Conservation (phyloP, 306 rosid genomes). For the Alnus rubra region DNA sequence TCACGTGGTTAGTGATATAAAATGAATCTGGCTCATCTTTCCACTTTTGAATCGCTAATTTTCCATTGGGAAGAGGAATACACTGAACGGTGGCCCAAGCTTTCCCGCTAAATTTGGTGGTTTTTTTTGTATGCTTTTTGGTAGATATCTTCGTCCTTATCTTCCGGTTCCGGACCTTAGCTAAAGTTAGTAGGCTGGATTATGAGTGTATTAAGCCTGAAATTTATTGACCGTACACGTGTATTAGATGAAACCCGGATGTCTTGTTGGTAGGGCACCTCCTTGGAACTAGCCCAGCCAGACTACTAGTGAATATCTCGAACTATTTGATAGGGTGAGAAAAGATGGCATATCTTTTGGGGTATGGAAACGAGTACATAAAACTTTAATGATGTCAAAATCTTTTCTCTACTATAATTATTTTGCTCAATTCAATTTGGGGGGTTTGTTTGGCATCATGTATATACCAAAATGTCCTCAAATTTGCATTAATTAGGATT, state of each 20-base stretch:
- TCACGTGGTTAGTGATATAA: neutral
- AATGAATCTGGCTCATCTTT: neutral
- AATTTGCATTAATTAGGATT: neutral
- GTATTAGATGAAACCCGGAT: neutral
- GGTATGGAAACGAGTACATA: neutral
- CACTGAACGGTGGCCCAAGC: neutral
- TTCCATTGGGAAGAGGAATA: neutral
- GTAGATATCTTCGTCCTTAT: constrained; percentile 21
- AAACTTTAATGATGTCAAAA: constrained; percentile 1
- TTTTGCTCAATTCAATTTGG: neutral
- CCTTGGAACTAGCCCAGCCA: neutral
- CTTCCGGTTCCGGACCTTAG: neutral
- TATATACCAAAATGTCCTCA: too few relatives aligned
- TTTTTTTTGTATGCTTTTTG: neutral
- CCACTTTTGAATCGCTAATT: too few relatives aligned
- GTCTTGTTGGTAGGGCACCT: neutral
- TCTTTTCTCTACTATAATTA: constrained; percentile 3
- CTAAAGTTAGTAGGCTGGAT: neutral
- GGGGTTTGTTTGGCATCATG: too few relatives aligned
- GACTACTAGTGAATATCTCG: neutral
- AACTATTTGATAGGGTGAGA: neutral
- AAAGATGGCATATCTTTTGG: constrained; percentile 16
- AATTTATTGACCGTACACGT: constrained; percentile 9
- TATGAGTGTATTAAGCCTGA: neutral
- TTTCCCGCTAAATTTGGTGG: constrained; percentile 15